phyloP scores from a whole-genome alignment of 2,329 filamentous ascomycete genomes.

The Fusarium virguliforme region DNA sequence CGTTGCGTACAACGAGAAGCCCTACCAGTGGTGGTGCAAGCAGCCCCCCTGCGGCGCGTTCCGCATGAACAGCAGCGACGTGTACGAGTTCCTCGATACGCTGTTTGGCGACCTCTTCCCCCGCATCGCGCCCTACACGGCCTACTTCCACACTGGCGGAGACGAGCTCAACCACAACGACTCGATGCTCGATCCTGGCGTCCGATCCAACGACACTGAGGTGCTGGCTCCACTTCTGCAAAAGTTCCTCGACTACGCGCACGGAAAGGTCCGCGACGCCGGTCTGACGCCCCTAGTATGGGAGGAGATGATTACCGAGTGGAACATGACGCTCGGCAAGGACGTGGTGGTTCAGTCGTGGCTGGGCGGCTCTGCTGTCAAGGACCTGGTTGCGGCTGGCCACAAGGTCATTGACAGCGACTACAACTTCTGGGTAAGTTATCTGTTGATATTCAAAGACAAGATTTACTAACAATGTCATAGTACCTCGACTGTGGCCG shows the following conservation, averaged over 20 bases:
- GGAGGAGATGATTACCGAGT: constrained; percentile 88
- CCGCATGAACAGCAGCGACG: constrained; percentile 81
- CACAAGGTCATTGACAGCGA: constrained; percentile 82
- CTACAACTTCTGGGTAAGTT: constrained; percentile 81
- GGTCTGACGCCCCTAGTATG: constrained; percentile 84
- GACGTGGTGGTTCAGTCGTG: constrained; percentile 86
- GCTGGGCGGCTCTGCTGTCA: constrained; percentile 76
- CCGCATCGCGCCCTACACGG: constrained; percentile 76
- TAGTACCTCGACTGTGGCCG: constrained; percentile 88
- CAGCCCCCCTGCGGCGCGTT: constrained; percentile 79
- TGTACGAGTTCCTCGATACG: constrained; percentile 79
- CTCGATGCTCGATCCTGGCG: constrained; percentile 78
- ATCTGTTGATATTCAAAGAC: not conserved
- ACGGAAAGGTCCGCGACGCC: constrained; percentile 73
- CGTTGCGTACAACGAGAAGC: constrained; percentile 69
- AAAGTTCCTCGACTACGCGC: constrained; percentile 80
- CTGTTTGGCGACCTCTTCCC: constrained; percentile 85
- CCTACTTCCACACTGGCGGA: constrained; percentile 89
- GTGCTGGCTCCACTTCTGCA: constrained; percentile 84
- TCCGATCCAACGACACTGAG: constrained; percentile 75
- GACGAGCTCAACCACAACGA: constrained; percentile 86
- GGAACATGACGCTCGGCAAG: constrained; percentile 80
- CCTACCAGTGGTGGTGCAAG: constrained; percentile 73
- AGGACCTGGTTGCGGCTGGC: constrained; percentile 73
- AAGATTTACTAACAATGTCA: constrained; percentile 37